phyloP scores from a whole-genome alignment of 2,329 filamentous ascomycete genomes.

The Trichoderma sp. region DNA sequence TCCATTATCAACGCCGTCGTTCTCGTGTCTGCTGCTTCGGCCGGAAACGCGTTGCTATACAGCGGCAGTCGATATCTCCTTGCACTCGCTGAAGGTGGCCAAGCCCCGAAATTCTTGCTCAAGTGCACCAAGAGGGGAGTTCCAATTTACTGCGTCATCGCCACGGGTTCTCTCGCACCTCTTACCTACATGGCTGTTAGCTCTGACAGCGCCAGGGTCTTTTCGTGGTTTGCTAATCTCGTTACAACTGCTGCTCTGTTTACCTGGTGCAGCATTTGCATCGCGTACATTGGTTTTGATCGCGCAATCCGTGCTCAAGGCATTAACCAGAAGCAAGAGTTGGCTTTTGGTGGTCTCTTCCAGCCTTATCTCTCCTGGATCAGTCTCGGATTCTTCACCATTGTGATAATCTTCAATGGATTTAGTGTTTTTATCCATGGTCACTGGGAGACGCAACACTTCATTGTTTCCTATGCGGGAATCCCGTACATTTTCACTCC shows the following conservation, averaged over 20 bases:
- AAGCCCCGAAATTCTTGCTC: slow-evolving; percentile 48
- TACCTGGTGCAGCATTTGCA: slow-evolving; percentile 46
- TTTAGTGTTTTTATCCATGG: slow-evolving; percentile 52
- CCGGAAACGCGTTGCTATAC: slow-evolving; percentile 49
- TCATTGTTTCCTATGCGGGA: not conserved
- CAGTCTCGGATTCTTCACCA: slow-evolving; percentile 43
- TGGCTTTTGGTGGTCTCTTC: slow-evolving; percentile 49
- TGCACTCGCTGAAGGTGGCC: slow-evolving; percentile 42
- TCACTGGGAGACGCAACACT: not conserved
- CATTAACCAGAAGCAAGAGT: slow-evolving; percentile 14
- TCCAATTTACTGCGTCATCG: slow-evolving; percentile 51
- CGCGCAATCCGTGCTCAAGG: slow-evolving; percentile 28
- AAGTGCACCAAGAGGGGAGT: slow-evolving; percentile 58
- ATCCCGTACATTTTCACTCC: not conserved
- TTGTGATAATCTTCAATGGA: slow-evolving; percentile 54
- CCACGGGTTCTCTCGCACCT: slow-evolving; percentile 47
- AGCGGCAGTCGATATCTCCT: slow-evolving; percentile 45
- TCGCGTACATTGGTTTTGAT: slow-evolving; percentile 45
- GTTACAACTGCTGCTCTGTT: slow-evolving; percentile 47
- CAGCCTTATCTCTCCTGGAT: slow-evolving; percentile 53
- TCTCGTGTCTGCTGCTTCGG: slow-evolving; percentile 48
- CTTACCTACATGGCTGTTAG: slow-evolving; percentile 49
- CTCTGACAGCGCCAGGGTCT: slow-evolving; percentile 44
- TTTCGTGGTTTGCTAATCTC: slow-evolving; percentile 54
- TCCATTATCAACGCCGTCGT: slow-evolving; percentile 59